These are phyloP conservation scores for Ganoderma leucocontextum DNA, from an alignment of 1,284 basidiomycete species.

Conservation along the genomic window DNA sequence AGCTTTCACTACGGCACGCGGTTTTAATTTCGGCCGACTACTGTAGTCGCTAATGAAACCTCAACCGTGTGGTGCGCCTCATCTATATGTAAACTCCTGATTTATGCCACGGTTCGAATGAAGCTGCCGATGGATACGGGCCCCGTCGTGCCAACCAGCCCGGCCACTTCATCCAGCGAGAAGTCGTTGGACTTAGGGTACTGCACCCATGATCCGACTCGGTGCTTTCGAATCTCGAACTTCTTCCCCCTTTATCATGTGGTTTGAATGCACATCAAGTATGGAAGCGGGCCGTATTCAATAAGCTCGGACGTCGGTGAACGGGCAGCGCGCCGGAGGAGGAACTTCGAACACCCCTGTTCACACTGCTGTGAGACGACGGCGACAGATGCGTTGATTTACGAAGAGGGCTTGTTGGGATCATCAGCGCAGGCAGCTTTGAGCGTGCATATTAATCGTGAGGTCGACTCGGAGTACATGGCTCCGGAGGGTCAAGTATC, in stretches of 20 bases:
- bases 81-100: not conserved
- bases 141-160: not conserved
- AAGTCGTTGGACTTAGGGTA: not conserved
- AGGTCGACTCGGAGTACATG: not conserved
- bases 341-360: not conserved
- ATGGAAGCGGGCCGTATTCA: not conserved
- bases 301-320: not conserved
- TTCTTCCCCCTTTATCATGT: not conserved
- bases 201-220: conserved; percentile 7
- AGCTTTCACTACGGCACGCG: not conserved
- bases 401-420: not conserved
- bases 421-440: not conserved
- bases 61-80: not conserved
- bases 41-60: not conserved
- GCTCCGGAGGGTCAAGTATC: not conserved
- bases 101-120: not conserved
- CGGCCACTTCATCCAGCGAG: not conserved
- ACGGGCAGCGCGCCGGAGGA: not conserved
- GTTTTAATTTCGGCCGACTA: not conserved
- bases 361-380: not conserved
- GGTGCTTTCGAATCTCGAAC: not conserved
- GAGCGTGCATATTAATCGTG: not conserved
- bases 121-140: not conserved
- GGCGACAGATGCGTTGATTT: not conserved
- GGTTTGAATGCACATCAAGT: not conserved